Conservation (phyloP, 108 stramenopile genomes). For the Pinguiococcus pyrenoidosus region DNA sequence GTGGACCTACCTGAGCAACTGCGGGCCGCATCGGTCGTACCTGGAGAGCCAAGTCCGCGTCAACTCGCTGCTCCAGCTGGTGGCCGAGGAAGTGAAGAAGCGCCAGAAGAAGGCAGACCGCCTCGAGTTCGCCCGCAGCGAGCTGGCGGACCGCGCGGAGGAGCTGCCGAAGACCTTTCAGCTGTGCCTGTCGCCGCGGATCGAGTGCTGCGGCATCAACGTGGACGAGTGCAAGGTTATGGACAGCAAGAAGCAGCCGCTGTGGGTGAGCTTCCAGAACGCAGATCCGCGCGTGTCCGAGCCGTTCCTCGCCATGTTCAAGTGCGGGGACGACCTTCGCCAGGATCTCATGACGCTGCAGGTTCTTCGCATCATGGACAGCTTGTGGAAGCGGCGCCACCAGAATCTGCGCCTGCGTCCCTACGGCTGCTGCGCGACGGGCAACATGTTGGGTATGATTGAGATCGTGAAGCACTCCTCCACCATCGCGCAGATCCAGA, state of each 20-base stretch:
- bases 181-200: slow-evolving; percentile 17
- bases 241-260: slow-evolving; percentile 30
- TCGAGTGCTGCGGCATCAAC: slow-evolving; percentile 12
- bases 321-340: slow-evolving; percentile 48
- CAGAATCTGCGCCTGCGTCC: no score
- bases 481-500: slow-evolving; percentile 32
- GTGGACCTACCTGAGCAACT: slow-evolving; percentile 20
- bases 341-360: slow-evolving; percentile 52
- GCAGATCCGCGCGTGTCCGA: no score
- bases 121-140: background rate
- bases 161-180: slow-evolving; percentile 26
- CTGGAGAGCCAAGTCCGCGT: slow-evolving; percentile 29
- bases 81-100: slow-evolving; percentile 7
- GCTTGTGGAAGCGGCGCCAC: slow-evolving; percentile 30
- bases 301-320: no score
- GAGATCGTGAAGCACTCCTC: slow-evolving; percentile 34
- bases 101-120: background rate
- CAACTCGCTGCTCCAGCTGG: slow-evolving; percentile 13
- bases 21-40: slow-evolving; percentile 12
- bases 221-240: slow-evolving; percentile 29
- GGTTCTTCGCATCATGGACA: slow-evolving; percentile 45
- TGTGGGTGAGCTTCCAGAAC: slow-evolving; percentile 21
- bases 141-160: background rate
- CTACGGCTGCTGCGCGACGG: slow-evolving; percentile 45
- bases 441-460: slow-evolving; percentile 32